Evolutionary conservation across 495 filamentous ascomycete species (phyloP).

Genomic region (Trichoderma orchidacearum): DNA sequence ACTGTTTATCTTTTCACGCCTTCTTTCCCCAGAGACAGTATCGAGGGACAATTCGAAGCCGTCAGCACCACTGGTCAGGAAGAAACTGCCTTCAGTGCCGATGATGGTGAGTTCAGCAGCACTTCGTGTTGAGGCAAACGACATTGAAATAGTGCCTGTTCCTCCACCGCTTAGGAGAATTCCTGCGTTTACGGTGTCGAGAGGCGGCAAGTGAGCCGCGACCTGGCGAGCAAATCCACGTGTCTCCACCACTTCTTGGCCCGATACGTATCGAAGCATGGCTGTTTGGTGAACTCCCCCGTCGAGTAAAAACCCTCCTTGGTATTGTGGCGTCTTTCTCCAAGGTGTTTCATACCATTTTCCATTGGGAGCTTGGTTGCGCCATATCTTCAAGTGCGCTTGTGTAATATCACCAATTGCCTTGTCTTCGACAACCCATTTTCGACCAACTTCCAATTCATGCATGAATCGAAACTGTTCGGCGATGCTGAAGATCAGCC

Average conservation of each 20-base stretch:
- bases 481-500: slow-evolving; percentile 49
- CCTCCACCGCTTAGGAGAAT: slow-evolving; percentile 44
- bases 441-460: slow-evolving; percentile 45
- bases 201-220: slow-evolving; percentile 50
- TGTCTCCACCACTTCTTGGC: slow-evolving; percentile 30
- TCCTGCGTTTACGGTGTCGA: slow-evolving; percentile 61
- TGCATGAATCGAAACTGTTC: slow-evolving; percentile 64
- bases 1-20: neutral
- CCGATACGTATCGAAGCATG: slow-evolving; percentile 40
- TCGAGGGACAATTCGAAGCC: neutral
- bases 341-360: slow-evolving; percentile 44
- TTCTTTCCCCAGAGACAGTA: neutral
- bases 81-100: neutral
- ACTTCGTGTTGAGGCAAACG: neutral
- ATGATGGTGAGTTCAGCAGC: neutral
- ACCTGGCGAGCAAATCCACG: slow-evolving; percentile 42
- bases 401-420: slow-evolving; percentile 35
- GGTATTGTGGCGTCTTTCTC: slow-evolving; percentile 57
- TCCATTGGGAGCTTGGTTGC: neutral
- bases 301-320: slow-evolving; percentile 69
- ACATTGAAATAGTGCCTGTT: slow-evolving; percentile 25
- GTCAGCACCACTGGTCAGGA: neutral
- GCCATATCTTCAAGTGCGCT: slow-evolving; percentile 6
- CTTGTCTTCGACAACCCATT: slow-evolving; percentile 47
- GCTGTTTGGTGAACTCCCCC: slow-evolving; percentile 66